Conservation (phyloP, 202 grass and related monocot species). For the Saccharum hybrid region DNA sequence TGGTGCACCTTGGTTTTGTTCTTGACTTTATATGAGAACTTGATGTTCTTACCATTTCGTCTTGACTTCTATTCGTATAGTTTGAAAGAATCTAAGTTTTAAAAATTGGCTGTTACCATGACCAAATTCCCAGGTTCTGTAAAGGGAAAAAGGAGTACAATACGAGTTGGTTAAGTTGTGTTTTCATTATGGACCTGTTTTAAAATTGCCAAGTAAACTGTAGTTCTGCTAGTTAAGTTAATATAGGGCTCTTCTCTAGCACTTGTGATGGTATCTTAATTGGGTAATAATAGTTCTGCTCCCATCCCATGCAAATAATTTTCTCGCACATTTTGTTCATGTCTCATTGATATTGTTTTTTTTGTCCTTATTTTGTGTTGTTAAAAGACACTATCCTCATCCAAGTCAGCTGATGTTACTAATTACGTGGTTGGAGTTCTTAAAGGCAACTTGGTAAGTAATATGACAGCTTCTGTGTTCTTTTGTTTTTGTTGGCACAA, state of each 20-base stretch:
- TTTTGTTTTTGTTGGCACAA: background rate
- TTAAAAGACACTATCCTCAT: conserved; percentile 72
- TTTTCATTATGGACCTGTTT: background rate
- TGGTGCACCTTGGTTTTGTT: too few relatives aligned
- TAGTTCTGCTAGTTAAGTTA: background rate
- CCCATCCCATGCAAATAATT: conserved; percentile 10
- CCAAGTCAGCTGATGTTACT: conserved; percentile 51
- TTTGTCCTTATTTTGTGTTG: conserved; percentile 25
- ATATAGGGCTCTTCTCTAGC: background rate
- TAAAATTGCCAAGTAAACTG: background rate
- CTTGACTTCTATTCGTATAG: too few relatives aligned
- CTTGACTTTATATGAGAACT: too few relatives aligned
- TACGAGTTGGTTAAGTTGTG: too few relatives aligned
- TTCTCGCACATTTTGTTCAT: background rate
- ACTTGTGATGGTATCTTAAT: conserved; percentile 13
- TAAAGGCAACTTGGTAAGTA: conserved; percentile 43
- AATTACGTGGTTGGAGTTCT: conserved; percentile 71
- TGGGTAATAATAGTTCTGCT: background rate
- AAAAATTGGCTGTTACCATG: too few relatives aligned
- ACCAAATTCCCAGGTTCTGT: too few relatives aligned
- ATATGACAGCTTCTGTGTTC: conserved; percentile 11
- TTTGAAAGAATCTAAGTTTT: too few relatives aligned
- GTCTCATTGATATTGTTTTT: background rate
- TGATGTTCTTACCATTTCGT: too few relatives aligned
- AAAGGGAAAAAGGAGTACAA: too few relatives aligned